Evolutionary conservation across 2,329 filamentous ascomycete species (phyloP).

Genomic region (Thielaviopsis euricoi): DNA sequence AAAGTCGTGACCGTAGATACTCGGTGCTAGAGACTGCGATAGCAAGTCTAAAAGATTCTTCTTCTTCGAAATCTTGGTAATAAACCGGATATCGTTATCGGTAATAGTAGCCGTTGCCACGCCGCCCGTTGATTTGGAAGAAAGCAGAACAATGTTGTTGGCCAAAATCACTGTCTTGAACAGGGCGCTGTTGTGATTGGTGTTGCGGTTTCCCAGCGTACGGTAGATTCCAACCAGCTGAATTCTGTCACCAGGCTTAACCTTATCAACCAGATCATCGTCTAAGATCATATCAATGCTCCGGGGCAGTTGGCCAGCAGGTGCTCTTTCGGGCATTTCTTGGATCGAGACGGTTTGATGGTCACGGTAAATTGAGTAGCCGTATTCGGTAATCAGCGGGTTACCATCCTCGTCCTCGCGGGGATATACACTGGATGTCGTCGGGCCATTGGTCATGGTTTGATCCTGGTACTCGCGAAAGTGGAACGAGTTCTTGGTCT

Average conservation of each 20-base stretch:
- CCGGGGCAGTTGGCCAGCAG: constrained; percentile 84
- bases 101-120: constrained; percentile 86
- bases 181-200: constrained; percentile 73
- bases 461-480: constrained; percentile 88
- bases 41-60: constrained; percentile 84
- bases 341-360: constrained; percentile 97
- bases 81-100: constrained; percentile 93
- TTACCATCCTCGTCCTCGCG: constrained; percentile 89
- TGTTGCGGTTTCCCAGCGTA: constrained; percentile 87
- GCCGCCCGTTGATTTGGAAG: constrained; percentile 88
- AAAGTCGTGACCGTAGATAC: constrained; percentile 91
- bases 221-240: constrained; percentile 94
- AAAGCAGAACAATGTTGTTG: constrained; percentile 87
- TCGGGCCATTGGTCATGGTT: constrained; percentile 87
- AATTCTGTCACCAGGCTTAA: constrained; percentile 90
- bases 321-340: constrained; percentile 95
- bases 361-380: constrained; percentile 86
- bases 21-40: constrained; percentile 85
- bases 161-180: constrained; percentile 90
- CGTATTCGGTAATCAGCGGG: constrained; percentile 85
- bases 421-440: constrained; percentile 83
- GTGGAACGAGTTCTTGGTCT: constrained; percentile 70
- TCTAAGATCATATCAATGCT: constrained; percentile 94
- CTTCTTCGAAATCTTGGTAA: constrained; percentile 94
- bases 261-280: constrained; percentile 85